phyloP scores from a whole-genome alignment of 2,329 filamentous ascomycete species.

The Diaporthe eres region DNA sequence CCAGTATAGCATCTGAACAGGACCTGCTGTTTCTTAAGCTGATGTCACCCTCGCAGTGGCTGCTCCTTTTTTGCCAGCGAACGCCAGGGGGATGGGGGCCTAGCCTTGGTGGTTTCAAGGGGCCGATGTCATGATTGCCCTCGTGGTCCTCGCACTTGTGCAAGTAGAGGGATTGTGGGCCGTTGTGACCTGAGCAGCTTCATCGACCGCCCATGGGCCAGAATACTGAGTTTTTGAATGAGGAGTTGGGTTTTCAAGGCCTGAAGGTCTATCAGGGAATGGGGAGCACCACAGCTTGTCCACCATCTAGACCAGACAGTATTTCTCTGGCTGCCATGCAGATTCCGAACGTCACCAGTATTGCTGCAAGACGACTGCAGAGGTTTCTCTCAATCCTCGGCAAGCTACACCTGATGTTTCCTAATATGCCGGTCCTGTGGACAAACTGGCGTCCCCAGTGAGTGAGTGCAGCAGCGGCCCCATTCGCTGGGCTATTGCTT shows the following conservation, averaged over 20 bases:
- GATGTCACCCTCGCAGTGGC: conserved; percentile 9
- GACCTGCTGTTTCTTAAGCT: conserved; percentile 8
- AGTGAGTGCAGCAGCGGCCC: conserved; percentile 4
- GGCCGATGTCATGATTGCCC: conserved; percentile 18
- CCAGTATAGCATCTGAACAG: conserved; percentile 16
- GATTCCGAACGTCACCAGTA: not conserved
- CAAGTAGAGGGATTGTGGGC: not conserved
- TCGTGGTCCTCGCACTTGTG: not conserved
- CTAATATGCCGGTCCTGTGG: not conserved
- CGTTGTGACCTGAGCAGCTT: not conserved
- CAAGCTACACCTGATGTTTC: not conserved
- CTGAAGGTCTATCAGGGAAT: not conserved
- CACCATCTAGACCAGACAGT: not conserved
- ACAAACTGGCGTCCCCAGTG: not conserved
- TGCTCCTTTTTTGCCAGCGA: not conserved
- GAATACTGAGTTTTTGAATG: not conserved
- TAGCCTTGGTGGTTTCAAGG: conserved; percentile 34
- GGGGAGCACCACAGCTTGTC: not conserved
- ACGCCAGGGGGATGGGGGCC: not conserved
- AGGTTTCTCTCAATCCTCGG: too few species aligned
- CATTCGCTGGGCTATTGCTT: not conserved
- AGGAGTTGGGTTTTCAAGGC: not conserved
- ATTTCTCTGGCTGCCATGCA: not conserved
- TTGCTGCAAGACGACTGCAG: not conserved
- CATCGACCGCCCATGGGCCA: not conserved